Conservation (phyloP, 345 rosid species). For the Lepidium africanum region DNA sequence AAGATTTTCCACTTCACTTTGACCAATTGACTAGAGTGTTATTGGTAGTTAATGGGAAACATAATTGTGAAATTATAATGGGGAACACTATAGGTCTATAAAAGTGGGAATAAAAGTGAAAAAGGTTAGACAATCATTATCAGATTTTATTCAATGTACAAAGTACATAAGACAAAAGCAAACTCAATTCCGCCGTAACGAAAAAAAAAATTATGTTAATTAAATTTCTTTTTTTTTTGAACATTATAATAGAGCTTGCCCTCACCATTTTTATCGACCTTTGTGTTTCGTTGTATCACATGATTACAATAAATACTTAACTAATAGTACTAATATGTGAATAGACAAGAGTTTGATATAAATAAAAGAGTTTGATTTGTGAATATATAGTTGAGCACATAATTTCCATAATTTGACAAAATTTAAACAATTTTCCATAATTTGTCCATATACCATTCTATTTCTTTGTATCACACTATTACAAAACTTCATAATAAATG, state of each 20-base stretch:
- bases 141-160: slow-evolving; percentile 10
- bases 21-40: slow-evolving; percentile 7
- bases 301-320: background rate
- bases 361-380: no score
- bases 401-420: background rate
- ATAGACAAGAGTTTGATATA: background rate
- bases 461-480: no score
- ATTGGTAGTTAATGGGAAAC: slow-evolving; percentile 29
- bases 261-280: background rate
- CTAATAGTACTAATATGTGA: no score
- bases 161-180: slow-evolving; percentile 18
- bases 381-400: background rate
- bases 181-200: slow-evolving; percentile 1
- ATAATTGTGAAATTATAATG: slow-evolving; percentile 24
- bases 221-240: background rate
- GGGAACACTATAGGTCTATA: slow-evolving; percentile 22
- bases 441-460: no score
- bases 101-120: background rate
- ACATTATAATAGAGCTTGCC: background rate
- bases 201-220: background rate
- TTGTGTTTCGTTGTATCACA: background rate
- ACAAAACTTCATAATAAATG: no score
- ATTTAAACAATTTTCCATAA: no score
- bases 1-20: background rate
- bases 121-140: background rate